Percentiles rank a stretch among this genome's conserved stretches.
phyloP scores from a whole-genome alignment of 192 early-diverging fungal species.

The Podila verticillata region DNA sequence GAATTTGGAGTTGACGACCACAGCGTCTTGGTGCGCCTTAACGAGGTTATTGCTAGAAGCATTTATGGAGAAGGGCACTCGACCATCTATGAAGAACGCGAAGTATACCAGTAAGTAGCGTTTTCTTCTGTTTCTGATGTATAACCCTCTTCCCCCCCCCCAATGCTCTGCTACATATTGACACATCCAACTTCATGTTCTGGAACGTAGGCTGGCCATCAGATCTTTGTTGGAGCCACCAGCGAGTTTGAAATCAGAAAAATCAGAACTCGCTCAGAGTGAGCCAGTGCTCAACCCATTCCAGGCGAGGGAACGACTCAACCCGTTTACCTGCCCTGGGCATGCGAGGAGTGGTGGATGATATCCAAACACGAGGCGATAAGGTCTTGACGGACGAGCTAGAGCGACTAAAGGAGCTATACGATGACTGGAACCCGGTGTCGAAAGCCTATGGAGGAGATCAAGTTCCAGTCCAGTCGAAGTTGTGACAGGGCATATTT shows the following conservation, averaged over 20 bases:
- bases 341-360: conserved; percentile 86
- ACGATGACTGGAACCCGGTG: conserved; percentile 83
- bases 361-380: conserved; percentile 66
- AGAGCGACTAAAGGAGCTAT: conserved; percentile 68
- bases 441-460: conserved; percentile 77
- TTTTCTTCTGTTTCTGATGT: background rate
- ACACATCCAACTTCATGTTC: background rate
- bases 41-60: conserved; percentile 87
- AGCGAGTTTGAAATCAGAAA: conserved; percentile 17
- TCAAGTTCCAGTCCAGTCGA: conserved; percentile 85
- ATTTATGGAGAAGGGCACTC: conserved; percentile 88
- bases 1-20: conserved; percentile 86
- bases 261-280: conserved; percentile 11
- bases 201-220: conserved; percentile 33
- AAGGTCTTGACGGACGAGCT: conserved; percentile 73
- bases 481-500: conserved; percentile 47
- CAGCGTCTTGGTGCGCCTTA: conserved; percentile 84
- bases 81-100: conserved; percentile 89
- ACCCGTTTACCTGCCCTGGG: conserved; percentile 95
- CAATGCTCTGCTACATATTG: background rate
- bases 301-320: conserved; percentile 72
- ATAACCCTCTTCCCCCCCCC: background rate
- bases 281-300: conserved; percentile 64
- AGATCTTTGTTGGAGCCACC: conserved; percentile 48
- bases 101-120: conserved; percentile 76